Evolutionary conservation across 129 eudicot species (phyloP).

Genomic region (Tagetes erecta): DNA sequence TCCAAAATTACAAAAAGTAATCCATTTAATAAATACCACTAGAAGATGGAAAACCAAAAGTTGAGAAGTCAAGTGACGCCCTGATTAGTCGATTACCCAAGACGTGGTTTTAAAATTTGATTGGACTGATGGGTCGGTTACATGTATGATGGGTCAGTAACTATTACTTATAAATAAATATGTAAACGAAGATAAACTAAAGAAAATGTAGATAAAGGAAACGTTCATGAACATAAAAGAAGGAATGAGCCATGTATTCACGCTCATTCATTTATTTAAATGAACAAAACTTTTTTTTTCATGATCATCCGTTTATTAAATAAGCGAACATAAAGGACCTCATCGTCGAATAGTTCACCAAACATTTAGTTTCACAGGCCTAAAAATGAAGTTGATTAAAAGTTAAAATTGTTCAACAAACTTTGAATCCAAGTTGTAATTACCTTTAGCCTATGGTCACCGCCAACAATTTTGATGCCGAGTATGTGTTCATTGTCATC

Average conservation of each 20-base stretch:
- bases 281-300: background rate
- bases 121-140: background rate
- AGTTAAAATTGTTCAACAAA: background rate
- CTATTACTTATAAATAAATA: background rate
- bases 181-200: background rate
- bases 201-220: too few species aligned
- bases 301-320: too few species aligned
- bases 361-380: too few species aligned
- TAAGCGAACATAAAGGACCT: background rate
- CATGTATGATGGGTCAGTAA: background rate
- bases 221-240: too few species aligned
- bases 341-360: too few species aligned
- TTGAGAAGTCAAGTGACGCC: background rate
- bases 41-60: background rate
- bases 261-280: too few species aligned
- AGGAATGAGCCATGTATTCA: too few species aligned
- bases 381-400: background rate
- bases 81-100: background rate
- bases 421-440: background rate
- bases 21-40: too few species aligned
- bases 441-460: constrained; percentile 90
- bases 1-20: background rate
- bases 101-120: background rate
- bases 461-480: constrained; percentile 71
- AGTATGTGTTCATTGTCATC: constrained; percentile 82